Conservation (phyloP, 108 stramenopile genomes). For the Cyclostephanos tholiformis region DNA sequence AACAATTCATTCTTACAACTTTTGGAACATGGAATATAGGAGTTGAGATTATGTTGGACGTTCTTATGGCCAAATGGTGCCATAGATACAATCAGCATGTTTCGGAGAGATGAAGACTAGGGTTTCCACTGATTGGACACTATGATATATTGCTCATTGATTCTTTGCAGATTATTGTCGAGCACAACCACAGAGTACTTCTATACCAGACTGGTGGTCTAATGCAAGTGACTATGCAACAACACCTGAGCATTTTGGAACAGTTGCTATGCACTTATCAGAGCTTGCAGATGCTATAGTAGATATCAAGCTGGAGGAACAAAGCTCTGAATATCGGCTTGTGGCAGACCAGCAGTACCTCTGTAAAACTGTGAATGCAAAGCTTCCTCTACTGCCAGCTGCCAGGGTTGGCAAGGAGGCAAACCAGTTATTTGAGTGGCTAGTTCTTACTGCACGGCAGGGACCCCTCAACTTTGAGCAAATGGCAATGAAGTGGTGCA, state of each 20-base stretch:
- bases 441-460: neutral
- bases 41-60: slow-evolving; percentile 22
- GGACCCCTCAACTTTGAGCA: slow-evolving; percentile 13
- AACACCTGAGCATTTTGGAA: slow-evolving; percentile 36
- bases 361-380: slow-evolving; percentile 7
- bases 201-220: slow-evolving; percentile 40
- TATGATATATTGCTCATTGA: slow-evolving; percentile 35
- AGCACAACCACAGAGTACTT: slow-evolving; percentile 12
- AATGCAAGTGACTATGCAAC: slow-evolving; percentile 40
- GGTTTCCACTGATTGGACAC: slow-evolving; percentile 36
- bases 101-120: slow-evolving; percentile 14
- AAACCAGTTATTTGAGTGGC: neutral
- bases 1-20: slow-evolving; percentile 19
- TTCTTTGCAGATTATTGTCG: slow-evolving; percentile 29
- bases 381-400: slow-evolving; percentile 24
- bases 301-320: neutral
- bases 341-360: slow-evolving; percentile 31
- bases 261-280: slow-evolving; percentile 9
- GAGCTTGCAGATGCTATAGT: slow-evolving; percentile 13
- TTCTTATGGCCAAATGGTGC: slow-evolving; percentile 20
- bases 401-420: slow-evolving; percentile 5
- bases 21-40: slow-evolving; percentile 36
- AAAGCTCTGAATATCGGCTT: slow-evolving; percentile 1
- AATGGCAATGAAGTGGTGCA: slow-evolving; percentile 28
- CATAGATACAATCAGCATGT: slow-evolving; percentile 32